Conservation (phyloP, 495 filamentous ascomycete species). For the Tuber calosporum region DNA sequence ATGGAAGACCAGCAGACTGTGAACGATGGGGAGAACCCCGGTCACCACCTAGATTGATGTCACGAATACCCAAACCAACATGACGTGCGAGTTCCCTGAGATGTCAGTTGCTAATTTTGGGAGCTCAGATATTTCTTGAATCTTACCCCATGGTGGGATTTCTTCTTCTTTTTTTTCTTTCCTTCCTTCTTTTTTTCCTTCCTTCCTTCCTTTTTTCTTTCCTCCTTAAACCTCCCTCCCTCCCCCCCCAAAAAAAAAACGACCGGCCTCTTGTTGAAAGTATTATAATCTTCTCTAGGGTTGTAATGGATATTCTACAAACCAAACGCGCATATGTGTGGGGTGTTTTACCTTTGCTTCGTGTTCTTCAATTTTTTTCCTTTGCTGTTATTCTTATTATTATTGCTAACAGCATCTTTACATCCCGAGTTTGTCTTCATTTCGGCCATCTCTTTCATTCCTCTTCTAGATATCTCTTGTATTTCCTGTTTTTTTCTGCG, state of each 20-base stretch:
- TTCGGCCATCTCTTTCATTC: neutral
- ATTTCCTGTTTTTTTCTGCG: neutral
- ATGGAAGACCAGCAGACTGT: rapidly evolving
- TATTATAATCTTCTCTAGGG: neutral
- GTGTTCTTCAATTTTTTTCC: neutral
- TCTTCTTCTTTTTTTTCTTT: neutral
- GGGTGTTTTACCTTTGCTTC: neutral
- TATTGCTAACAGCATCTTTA: neutral
- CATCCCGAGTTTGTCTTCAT: neutral
- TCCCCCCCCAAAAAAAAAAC: too few species aligned
- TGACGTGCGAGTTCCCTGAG: neutral
- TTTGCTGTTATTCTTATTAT: neutral
- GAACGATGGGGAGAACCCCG: too few species aligned
- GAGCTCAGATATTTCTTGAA: neutral
- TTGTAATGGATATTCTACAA: neutral
- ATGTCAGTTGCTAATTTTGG: neutral
- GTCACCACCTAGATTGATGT: too few species aligned
- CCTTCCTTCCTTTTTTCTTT: neutral
- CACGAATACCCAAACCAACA: too few species aligned
- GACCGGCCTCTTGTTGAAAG: neutral
- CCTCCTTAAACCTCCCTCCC: neutral
- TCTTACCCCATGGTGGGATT: neutral
- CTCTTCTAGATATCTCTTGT: neutral
- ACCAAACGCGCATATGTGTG: neutral
- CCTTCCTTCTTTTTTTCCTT: neutral